These are phyloP conservation scores for Schizopora paradoxa DNA, from an alignment of 1,284 basidiomycete genomes.

Conservation along the genomic window DNA sequence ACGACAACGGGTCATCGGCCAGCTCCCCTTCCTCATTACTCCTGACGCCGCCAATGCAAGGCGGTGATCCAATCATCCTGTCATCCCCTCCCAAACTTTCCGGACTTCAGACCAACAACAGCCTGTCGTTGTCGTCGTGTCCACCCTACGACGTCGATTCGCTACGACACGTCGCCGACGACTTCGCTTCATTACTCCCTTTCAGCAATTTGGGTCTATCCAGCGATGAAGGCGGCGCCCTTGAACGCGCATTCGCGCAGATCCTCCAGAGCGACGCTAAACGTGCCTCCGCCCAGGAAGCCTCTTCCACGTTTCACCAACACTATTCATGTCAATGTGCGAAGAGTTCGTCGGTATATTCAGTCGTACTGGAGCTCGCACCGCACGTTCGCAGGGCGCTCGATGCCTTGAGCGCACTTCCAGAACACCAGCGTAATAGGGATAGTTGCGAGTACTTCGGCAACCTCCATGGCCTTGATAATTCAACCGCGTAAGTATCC, in stretches of 20 bases:
- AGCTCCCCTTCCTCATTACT: too few species aligned
- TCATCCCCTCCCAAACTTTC: too few species aligned
- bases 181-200: conserved; percentile 5
- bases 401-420: conserved; percentile 8
- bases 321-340: conserved; percentile 11
- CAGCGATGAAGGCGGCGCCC: conserved; percentile 4
- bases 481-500: conserved; percentile 10
- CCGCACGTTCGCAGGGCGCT: conserved; percentile 13
- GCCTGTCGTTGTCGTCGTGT: too few species aligned
- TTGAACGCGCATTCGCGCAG: conserved; percentile 12
- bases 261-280: conserved; percentile 10
- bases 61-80: too few species aligned
- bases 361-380: conserved; percentile 11
- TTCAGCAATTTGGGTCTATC: conserved; percentile 1
- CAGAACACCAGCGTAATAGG: conserved; percentile 9
- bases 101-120: too few species aligned
- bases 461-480: conserved; percentile 6
- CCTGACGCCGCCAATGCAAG: too few species aligned
- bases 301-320: background rate
- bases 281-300: background rate
- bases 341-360: conserved; percentile 10
- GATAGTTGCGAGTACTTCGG: conserved; percentile 5
- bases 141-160: too few species aligned
- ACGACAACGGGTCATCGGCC: too few species aligned
- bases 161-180: too few species aligned